A percentile compares a stretch with the other conserved stretches of the same genome.
phyloP scores from a whole-genome alignment of 257 asterid genomes.

The Fraxinus pennsylvanica region DNA sequence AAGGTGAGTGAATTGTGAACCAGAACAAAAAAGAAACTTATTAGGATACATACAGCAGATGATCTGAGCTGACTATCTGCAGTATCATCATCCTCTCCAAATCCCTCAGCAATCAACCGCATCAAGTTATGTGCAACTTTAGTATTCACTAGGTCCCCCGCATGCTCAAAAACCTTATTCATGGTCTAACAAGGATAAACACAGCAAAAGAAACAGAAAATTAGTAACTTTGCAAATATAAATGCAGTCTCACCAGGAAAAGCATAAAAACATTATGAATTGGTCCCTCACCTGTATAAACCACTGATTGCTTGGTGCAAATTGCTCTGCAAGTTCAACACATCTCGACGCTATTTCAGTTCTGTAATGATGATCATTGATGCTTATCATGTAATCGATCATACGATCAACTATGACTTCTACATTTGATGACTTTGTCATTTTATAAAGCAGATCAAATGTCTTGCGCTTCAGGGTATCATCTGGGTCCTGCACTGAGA shows the following conservation, averaged over 20 bases:
- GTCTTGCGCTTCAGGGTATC: conserved; percentile 98
- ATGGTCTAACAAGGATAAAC: conserved; percentile 65
- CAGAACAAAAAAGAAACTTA: conserved; percentile 20
- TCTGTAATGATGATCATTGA: conserved; percentile 85
- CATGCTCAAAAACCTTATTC: conserved; percentile 98
- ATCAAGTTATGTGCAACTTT: conserved; percentile 96
- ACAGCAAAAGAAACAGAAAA: conserved; percentile 25
- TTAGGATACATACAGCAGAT: conserved; percentile 79
- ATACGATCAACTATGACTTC: conserved; percentile 97
- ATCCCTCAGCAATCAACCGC: conserved; percentile 96
- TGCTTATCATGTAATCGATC: conserved; percentile 93
- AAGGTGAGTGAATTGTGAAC: conserved; percentile 1
- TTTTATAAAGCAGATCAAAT: conserved; percentile 86
- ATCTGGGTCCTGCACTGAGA: conserved; percentile 80
- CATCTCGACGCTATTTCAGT: conserved; percentile 99
- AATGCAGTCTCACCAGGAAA: conserved; percentile 20
- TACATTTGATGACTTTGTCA: conserved; percentile 98
- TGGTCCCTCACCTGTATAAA: conserved; percentile 73
- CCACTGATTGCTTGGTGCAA: conserved; percentile 99
- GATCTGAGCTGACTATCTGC: conserved; percentile 92
- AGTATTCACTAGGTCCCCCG: conserved; percentile 86
- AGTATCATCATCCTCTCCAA: conserved; percentile 83
- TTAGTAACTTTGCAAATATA: conserved; percentile 16
- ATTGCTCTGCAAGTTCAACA: conserved; percentile 98
- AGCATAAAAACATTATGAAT: conserved; percentile 9